Evolutionary conservation across 1,139 yeast species (phyloP), one percentile per base, ranked within the genome.

Genomic region (Zhuliangozyma blackwelliae): DNA sequence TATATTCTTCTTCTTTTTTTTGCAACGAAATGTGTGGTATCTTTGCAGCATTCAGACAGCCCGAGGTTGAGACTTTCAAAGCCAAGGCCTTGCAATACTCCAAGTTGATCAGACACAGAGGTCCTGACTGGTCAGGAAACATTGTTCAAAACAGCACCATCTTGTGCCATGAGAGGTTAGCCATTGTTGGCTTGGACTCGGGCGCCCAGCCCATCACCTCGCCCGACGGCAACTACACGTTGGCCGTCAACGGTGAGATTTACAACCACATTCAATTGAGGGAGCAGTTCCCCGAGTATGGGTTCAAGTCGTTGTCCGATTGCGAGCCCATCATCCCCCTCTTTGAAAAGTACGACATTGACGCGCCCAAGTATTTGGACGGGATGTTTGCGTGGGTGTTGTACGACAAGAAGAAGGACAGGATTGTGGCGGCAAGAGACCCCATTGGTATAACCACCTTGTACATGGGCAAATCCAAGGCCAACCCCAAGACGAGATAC

Each of bases 111-210:
- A 84, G 98, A 70, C 98, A 92, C 67, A 84, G 98, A 68, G 98
- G 98, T 53, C 98, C 98, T 49, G 98, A 92, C 68, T 92, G 98
- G 98, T 79, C 90, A 33, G 98, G 98, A 56, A 89, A 88, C 79
- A 63, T 77, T 48, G 70, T 77, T 48, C 79, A 81, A 57, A 87
- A 88, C 78, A 64, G 72, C 49, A 87, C 97, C 38, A 82, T 84
- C 47, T 68, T 92, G 52, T 81, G 86, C 52, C 98, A 92, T 61
- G 97, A 92, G 70, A 85, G 98, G 71, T 76, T 92, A 59, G 95
- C 97, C 51, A 90, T 92, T 58, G 95, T 87, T 46, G 97, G 97
- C 50, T 74, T 90, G 55, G 96, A 88, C 61, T 74, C 96, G 32
- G 98, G 98, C 59, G 97, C 98, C 46, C 98, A 92, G 70, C 99